Percentiles rank a stretch among this genome's conserved stretches.
phyloP scores from a whole-genome alignment of 441 rosid genomes.

The Eruca vesicaria region DNA sequence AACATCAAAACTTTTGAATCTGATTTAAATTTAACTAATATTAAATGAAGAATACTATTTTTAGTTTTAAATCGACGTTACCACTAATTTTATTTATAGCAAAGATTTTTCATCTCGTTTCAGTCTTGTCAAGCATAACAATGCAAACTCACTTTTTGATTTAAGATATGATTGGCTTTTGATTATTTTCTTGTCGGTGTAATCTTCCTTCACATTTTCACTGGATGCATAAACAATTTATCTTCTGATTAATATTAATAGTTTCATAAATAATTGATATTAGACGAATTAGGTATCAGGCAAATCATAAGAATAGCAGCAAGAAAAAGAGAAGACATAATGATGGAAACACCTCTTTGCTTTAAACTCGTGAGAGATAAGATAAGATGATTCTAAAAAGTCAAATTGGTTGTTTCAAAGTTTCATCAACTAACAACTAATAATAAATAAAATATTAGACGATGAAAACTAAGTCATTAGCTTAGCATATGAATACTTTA shows the following conservation, averaged over 20 bases:
- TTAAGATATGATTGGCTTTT: not conserved
- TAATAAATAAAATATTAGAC: not conserved
- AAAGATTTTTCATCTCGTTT: not conserved
- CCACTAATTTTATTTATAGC: no score
- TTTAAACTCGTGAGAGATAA: conserved; percentile 34
- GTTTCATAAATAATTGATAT: not conserved
- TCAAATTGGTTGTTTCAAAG: conserved; percentile 4
- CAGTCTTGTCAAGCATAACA: not conserved
- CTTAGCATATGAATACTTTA: conserved; percentile 24
- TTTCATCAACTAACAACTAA: not conserved
- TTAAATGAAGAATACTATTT: not conserved
- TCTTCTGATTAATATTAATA: not conserved
- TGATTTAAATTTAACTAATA: not conserved
- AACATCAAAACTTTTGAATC: not conserved
- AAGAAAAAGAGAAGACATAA: conserved; percentile 24
- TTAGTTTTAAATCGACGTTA: no score
- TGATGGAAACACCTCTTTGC: conserved; percentile 25
- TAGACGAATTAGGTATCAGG: not conserved
- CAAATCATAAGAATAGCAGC: conserved; percentile 2
- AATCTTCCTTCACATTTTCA: not conserved
- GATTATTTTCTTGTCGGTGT: not conserved
- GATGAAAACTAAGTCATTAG: conserved; percentile 30
- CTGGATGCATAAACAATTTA: not conserved
- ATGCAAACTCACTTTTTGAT: not conserved
- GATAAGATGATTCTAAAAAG: not conserved